These are phyloP conservation scores for Boletus eberwhitei DNA, from an alignment of 768 basidiomycete genomes.

Conservation along the genomic window DNA sequence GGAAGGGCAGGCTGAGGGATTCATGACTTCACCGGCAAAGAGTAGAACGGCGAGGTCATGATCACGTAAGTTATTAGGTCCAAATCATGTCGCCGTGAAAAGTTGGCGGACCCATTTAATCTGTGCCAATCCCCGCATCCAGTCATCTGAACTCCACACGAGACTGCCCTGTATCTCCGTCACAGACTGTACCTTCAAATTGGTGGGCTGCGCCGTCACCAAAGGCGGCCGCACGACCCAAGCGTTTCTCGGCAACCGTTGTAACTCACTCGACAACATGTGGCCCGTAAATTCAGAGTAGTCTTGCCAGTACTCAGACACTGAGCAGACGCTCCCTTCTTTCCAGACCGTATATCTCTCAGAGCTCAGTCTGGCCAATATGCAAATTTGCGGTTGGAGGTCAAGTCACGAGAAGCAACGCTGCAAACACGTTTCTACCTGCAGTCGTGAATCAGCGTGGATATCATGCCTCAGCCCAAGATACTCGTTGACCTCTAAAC, in stretches of 20 bases:
- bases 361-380: background rate
- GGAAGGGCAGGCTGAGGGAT: too few relatives aligned
- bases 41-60: too few relatives aligned
- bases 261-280: background rate
- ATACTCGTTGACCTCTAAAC: slow-evolving; percentile 25
- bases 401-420: slow-evolving; percentile 23
- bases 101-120: too few relatives aligned
- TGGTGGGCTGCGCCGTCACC: background rate
- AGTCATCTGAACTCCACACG: background rate
- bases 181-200: background rate
- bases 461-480: slow-evolving; percentile 13
- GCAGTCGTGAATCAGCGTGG: slow-evolving; percentile 24
- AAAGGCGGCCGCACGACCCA: slow-evolving; percentile 7
- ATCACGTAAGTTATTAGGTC: too few relatives aligned
- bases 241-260: slow-evolving; percentile 3
- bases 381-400: background rate
- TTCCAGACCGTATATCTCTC: background rate
- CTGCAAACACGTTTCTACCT: slow-evolving; percentile 32
- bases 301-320: background rate
- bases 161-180: slow-evolving; percentile 1
- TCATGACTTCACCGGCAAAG: too few relatives aligned
- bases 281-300: background rate
- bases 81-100: too few relatives aligned
- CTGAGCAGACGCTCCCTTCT: background rate
- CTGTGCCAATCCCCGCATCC: too few relatives aligned